A percentile compares a stretch with the other conserved stretches of the same genome.
Evolutionary conservation across 2,329 filamentous ascomycete species (phyloP).

Genomic region (Cordyceps cateniannulata): DNA sequence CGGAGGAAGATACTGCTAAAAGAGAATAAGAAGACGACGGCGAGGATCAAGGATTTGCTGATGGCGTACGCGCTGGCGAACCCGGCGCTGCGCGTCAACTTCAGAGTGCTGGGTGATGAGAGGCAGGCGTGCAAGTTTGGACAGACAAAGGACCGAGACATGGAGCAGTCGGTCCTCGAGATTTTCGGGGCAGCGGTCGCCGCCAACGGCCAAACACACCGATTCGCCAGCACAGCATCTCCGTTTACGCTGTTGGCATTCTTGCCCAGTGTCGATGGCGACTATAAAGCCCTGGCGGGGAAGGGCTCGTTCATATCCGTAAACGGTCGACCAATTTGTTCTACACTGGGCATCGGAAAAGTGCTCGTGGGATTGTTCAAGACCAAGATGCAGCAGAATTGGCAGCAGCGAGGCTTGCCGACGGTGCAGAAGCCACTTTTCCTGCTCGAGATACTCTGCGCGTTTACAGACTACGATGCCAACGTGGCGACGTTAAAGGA

Average conservation of each 20-base stretch:
- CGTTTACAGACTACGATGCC: slow-evolving; percentile 57
- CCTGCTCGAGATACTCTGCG: slow-evolving; percentile 56
- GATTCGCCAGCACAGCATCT: background rate
- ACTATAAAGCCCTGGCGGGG: slow-evolving; percentile 33
- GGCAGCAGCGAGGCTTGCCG: background rate
- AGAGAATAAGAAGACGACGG: slow-evolving; percentile 48
- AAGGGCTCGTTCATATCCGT: slow-evolving; percentile 60
- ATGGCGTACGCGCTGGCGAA: slow-evolving; percentile 61
- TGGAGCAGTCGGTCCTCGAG: slow-evolving; percentile 55
- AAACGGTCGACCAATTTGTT: slow-evolving; percentile 58
- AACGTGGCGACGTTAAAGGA: slow-evolving; percentile 69
- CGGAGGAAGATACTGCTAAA: slow-evolving; percentile 53
- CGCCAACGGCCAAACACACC: slow-evolving; percentile 41
- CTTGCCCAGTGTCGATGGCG: slow-evolving; percentile 46
- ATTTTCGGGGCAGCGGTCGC: slow-evolving; percentile 53
- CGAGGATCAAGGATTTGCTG: slow-evolving; percentile 53
- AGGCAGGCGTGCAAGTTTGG: slow-evolving; percentile 54
- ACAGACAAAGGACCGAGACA: slow-evolving; percentile 40
- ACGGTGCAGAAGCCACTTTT: slow-evolving; percentile 48
- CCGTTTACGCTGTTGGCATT: slow-evolving; percentile 46
- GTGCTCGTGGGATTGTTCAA: slow-evolving; percentile 51
- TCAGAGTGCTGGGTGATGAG: slow-evolving; percentile 52
- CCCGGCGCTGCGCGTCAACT: slow-evolving; percentile 52
- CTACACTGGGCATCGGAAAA: slow-evolving; percentile 49
- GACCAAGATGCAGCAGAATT: slow-evolving; percentile 24